Conservation (phyloP, 1,139 yeast species). For the Lodderomyces jiufengensis region DNA sequence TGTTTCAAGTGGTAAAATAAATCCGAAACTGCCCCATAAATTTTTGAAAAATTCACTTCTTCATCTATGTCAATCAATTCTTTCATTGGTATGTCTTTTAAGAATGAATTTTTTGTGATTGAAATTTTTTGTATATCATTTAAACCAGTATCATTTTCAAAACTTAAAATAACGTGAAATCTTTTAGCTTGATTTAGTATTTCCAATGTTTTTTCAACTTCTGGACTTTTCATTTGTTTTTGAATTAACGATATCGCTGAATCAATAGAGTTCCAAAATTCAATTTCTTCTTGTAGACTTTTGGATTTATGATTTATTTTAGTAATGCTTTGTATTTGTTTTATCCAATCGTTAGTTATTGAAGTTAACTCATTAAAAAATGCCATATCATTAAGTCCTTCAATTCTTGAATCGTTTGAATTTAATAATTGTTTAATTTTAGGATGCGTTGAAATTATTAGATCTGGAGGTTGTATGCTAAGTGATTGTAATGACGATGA, state of each 20-base stretch:
- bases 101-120: conserved; percentile 53
- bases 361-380: conserved; percentile 66
- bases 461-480: conserved; percentile 68
- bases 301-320: conserved; percentile 50
- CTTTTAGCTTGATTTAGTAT: conserved; percentile 69
- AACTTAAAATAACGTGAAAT: conserved; percentile 72
- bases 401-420: conserved; percentile 18
- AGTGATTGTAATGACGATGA: conserved; percentile 68
- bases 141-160: conserved; percentile 70
- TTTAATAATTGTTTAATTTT: conserved; percentile 32
- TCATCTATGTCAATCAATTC: conserved; percentile 50
- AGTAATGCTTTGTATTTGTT: conserved; percentile 57
- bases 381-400: conserved; percentile 43
- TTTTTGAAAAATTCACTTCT: conserved; percentile 30
- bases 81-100: conserved; percentile 69
- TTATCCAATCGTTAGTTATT: conserved; percentile 71
- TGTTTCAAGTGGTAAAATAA: conserved; percentile 60
- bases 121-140: conserved; percentile 53
- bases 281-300: conserved; percentile 63
- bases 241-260: conserved; percentile 53
- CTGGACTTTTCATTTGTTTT: conserved; percentile 54
- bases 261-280: conserved; percentile 79
- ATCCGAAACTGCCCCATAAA: conserved; percentile 41
- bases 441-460: conserved; percentile 53
- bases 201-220: conserved; percentile 57